Conservation (phyloP, 23 red algal species). For the Gracilaria caudata region DNA sequence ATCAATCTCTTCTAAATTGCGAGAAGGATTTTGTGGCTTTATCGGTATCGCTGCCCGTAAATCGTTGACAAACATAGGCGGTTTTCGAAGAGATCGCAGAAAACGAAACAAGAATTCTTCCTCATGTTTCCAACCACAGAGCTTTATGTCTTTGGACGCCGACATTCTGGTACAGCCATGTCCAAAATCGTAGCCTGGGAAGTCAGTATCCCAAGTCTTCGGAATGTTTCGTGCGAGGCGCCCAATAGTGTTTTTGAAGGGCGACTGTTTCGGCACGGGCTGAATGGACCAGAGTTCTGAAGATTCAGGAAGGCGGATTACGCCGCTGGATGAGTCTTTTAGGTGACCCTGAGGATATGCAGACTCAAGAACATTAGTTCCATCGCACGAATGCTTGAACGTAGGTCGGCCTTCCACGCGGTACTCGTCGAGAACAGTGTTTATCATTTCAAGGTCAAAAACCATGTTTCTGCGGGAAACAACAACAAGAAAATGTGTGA, state of each 20-base stretch:
- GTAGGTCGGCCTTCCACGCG: not conserved
- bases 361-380: not conserved
- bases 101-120: not conserved
- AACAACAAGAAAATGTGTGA: not conserved
- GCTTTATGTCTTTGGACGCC: not conserved
- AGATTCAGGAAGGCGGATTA: not conserved
- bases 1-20: not conserved
- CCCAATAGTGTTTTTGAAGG: not conserved
- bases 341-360: not conserved
- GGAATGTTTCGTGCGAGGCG: not conserved
- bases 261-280: not conserved
- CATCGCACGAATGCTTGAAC: not conserved
- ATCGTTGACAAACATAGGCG: not conserved
- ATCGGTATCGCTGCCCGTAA: not conserved
- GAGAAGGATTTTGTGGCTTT: not conserved
- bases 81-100: not conserved
- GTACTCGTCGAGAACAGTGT: not conserved
- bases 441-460: constrained; percentile 13
- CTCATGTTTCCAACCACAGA: not conserved
- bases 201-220: not conserved
- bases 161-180: not conserved
- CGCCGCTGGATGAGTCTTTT: not conserved
- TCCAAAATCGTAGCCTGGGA: not conserved
- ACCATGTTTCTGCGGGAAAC: constrained; percentile 11
- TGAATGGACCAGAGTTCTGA: not conserved